Conservation (phyloP, 2,329 filamentous ascomycete genomes). For the Alternaria brassicicola region DNA sequence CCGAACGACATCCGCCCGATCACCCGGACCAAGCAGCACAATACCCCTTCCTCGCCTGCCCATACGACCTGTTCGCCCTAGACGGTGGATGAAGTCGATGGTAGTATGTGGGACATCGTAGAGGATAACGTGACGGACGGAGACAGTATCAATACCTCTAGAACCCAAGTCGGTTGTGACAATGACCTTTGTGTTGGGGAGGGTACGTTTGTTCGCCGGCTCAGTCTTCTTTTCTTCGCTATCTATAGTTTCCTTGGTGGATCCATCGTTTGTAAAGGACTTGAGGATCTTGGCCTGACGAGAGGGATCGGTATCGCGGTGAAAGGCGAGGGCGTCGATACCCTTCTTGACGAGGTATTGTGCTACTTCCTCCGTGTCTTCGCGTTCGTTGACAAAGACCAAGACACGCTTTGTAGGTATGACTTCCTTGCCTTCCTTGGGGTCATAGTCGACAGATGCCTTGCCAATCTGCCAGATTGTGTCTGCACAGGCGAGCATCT, state of each 20-base stretch:
- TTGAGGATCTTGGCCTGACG: conserved; percentile 78
- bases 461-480: conserved; percentile 93
- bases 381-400: conserved; percentile 96
- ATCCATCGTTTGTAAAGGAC: conserved; percentile 61
- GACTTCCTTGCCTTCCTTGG: conserved; percentile 55
- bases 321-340: conserved; percentile 84
- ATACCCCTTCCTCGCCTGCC: conserved; percentile 86
- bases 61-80: conserved; percentile 92
- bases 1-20: conserved; percentile 85
- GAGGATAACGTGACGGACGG: conserved; percentile 87
- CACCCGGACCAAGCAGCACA: conserved; percentile 86
- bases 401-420: conserved; percentile 82
- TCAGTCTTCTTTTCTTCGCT: conserved; percentile 1
- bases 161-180: conserved; percentile 94
- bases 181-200: conserved; percentile 84
- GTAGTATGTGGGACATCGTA: conserved; percentile 98
- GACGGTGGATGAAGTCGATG: conserved; percentile 96
- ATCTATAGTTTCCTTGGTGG: neutral
- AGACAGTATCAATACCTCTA: conserved; percentile 90
- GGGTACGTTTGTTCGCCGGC: conserved; percentile 48
- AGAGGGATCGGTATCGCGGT: conserved; percentile 80
- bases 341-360: conserved; percentile 81
- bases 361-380: conserved; percentile 81
- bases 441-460: conserved; percentile 59
- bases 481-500: conserved; percentile 90